Conservation (phyloP, 2,329 filamentous ascomycete genomes). For the Ceratocystis smalleyi region DNA sequence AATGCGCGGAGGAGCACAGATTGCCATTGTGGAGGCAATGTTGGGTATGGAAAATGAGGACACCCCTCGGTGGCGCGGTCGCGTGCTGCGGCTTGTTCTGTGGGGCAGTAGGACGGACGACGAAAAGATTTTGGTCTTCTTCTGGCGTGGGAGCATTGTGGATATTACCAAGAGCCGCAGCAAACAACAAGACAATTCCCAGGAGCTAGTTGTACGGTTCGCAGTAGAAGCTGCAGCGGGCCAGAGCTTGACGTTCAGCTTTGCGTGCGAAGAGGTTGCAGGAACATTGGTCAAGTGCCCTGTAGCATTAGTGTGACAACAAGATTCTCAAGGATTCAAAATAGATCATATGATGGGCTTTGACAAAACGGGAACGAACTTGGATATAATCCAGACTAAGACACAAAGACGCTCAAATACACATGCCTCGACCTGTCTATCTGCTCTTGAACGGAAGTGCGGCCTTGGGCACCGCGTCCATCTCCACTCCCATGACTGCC, state of each 20-base stretch:
- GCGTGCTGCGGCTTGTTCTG: conserved; percentile 47
- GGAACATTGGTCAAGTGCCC: conserved; percentile 32
- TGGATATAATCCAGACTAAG: neutral
- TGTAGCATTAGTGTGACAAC: neutral
- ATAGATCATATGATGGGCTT: neutral
- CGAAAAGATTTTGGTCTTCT: conserved; percentile 50
- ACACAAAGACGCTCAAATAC: neutral
- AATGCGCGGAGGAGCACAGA: conserved; percentile 24
- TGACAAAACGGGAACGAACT: neutral
- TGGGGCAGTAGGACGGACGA: neutral
- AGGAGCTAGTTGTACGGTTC: conserved; percentile 16
- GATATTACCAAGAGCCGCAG: conserved; percentile 37
- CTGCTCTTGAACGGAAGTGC: neutral
- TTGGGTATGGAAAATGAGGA: conserved; percentile 56
- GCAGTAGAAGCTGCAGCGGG: conserved; percentile 35
- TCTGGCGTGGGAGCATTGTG: conserved; percentile 45
- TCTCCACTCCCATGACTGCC: conserved; percentile 44
- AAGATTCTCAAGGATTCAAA: neutral
- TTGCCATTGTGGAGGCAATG: conserved; percentile 38
- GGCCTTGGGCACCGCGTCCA: conserved; percentile 22
- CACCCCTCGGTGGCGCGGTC: conserved; percentile 46
- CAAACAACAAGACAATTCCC: neutral
- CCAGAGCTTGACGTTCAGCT: conserved; percentile 47
- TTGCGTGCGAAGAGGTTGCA: conserved; percentile 76
- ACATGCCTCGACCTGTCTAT: neutral